phyloP scores from a whole-genome alignment of 106 monocot genomes.

The Ottelia alismoides region DNA sequence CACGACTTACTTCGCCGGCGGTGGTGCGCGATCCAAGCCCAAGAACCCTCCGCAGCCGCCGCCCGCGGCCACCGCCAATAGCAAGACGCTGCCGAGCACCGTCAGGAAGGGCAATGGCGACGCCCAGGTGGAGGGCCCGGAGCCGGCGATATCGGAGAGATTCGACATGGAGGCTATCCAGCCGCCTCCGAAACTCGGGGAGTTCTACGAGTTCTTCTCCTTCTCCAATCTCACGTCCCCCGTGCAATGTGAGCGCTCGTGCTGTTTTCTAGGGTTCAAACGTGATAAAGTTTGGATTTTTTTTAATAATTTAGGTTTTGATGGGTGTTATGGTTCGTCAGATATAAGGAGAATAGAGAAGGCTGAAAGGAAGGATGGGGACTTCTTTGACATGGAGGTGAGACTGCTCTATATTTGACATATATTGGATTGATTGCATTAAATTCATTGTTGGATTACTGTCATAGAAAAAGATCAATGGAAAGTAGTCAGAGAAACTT shows the following conservation, averaged over 20 bases:
- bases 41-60: slow-evolving; percentile 1
- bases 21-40: slow-evolving; percentile 16
- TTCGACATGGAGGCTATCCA: slow-evolving; percentile 97
- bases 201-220: slow-evolving; percentile 95
- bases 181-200: slow-evolving; percentile 63
- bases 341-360: slow-evolving; percentile 54
- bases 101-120: background rate
- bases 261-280: too few relatives aligned
- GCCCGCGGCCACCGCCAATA: background rate
- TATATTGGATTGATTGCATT: too few relatives aligned
- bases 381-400: slow-evolving; percentile 85
- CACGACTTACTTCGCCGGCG: slow-evolving; percentile 52
- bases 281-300: background rate
- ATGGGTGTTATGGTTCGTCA: slow-evolving; percentile 12
- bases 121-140: slow-evolving; percentile 6
- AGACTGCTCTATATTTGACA: background rate
- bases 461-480: too few relatives aligned
- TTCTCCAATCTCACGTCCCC: slow-evolving; percentile 67
- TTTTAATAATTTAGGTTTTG: background rate
- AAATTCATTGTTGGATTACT: too few relatives aligned
- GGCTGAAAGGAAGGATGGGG: slow-evolving; percentile 48
- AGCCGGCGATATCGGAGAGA: slow-evolving; percentile 78
- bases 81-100: background rate
- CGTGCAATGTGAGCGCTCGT: slow-evolving; percentile 39
- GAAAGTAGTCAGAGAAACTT: too few relatives aligned